phyloP scores from a whole-genome alignment of 768 basidiomycete species.

The Astraeus odoratus region DNA sequence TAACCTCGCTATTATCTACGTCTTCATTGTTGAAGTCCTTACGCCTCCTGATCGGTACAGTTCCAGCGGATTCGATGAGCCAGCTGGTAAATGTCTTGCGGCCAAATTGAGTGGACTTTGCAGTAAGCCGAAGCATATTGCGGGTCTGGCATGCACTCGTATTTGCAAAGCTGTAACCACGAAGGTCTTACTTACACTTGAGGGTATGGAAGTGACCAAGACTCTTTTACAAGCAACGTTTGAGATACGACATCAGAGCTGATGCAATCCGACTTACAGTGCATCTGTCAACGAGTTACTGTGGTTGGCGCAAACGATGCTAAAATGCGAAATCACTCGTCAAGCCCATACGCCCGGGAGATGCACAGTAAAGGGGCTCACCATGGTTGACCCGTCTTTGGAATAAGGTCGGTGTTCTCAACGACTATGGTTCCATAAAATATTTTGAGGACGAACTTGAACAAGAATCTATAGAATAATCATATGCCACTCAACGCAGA shows the following conservation, averaged over 20 bases:
- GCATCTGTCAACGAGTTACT: slow-evolving; percentile 84
- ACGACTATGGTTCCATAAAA: slow-evolving; percentile 89
- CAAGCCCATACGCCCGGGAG: background rate
- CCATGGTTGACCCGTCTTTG: slow-evolving; percentile 71
- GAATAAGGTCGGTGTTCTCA: slow-evolving; percentile 68
- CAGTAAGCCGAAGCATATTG: slow-evolving; percentile 76
- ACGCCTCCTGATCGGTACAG: slow-evolving; percentile 72
- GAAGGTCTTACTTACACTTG: slow-evolving; percentile 42
- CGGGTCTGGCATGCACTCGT: slow-evolving; percentile 43
- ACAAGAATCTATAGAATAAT: slow-evolving; percentile 44
- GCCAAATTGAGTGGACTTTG: slow-evolving; percentile 84
- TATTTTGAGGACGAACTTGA: slow-evolving; percentile 80
- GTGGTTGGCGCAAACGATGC: slow-evolving; percentile 83
- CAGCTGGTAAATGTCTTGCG: slow-evolving; percentile 80
- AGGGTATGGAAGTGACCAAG: slow-evolving; percentile 67
- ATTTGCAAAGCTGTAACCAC: background rate
- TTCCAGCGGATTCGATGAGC: slow-evolving; percentile 85
- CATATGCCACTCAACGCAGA: background rate
- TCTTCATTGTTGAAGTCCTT: slow-evolving; percentile 56
- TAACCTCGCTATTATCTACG: slow-evolving; percentile 61
- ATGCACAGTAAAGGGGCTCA: slow-evolving; percentile 21
- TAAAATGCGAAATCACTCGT: slow-evolving; percentile 22
- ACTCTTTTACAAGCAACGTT: slow-evolving; percentile 35
- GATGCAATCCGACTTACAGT: slow-evolving; percentile 42
- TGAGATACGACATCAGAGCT: background rate